Conservation (phyloP, 345 rosid genomes). For the Clausena lansium region DNA sequence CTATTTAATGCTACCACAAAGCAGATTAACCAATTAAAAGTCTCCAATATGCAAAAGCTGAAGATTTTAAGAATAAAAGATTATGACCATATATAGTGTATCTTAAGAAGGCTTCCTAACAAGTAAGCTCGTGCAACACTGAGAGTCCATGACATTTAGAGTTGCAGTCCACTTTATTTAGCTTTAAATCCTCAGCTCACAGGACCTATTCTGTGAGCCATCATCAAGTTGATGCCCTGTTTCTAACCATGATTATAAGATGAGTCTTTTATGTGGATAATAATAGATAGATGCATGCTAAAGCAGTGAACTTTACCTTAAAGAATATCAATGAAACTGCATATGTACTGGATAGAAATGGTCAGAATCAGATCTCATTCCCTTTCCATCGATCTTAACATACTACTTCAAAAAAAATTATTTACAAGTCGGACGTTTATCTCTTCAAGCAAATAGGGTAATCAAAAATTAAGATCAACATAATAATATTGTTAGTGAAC, state of each 20-base stretch:
- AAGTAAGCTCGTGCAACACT: background rate
- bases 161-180: background rate
- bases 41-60: background rate
- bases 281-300: background rate
- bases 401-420: background rate
- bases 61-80: background rate
- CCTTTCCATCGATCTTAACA: background rate
- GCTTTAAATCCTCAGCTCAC: background rate
- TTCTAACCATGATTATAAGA: background rate
- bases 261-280: background rate
- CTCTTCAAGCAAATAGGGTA: background rate
- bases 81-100: background rate
- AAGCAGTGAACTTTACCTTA: background rate
- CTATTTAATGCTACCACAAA: background rate
- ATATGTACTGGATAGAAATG: background rate
- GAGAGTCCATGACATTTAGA: background rate
- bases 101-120: background rate
- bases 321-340: background rate
- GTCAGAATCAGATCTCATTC: background rate
- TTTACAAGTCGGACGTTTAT: background rate
- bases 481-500: background rate
- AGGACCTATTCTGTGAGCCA: background rate
- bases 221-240: slow-evolving; percentile 3
- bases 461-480: background rate
- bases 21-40: background rate